Base-by-base conservation (phyloP, 2,329 filamentous ascomycete species). In the Colletotrichum sp. region DNA sequence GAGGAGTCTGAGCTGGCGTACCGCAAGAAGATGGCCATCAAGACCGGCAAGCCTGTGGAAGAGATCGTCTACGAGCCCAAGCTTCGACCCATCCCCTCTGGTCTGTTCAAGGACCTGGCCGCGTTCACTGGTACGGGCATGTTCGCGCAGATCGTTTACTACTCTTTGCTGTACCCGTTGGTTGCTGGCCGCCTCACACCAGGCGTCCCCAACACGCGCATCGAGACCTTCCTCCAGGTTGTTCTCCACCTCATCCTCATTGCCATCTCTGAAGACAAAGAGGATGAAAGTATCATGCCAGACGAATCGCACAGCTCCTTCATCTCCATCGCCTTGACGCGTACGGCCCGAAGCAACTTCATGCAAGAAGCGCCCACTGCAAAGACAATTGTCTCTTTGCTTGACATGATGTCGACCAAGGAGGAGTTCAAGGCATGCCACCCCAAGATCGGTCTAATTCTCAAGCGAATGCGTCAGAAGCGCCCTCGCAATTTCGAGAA, bases 1-100 rank as follows among this genome's bases (percentile, higher is more conserved):
- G 97, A 99, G 82, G 97, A 99, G 83, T 95, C 96, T 0, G 97
- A 99, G 84, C 93, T 92, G 79, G 94, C 96, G 5, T 98, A 97
- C 86, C 95, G 94, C 80, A 93, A 94, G 81, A 94, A 95, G 88
- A 93, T 97, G 88, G 95, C 96, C 13, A 96, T 96, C 86, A 96
- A 95, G 85, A 95, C 94, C 1, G 96, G 96, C 22, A 96, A 96
- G 82, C 89, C 93, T 59, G 87, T 91, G 2, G 92, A 95, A 55
- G 96, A 98, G 70, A 93, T 99, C 75, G 96, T 99, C 4, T 98
- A 95, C 82, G 96, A 99, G 84, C 96, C 98, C 1, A 95, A 93
- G 80, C 89, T 98, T 64, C 92, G 93, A 22, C 90, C 92, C 13
- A 95, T 99, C 70, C 87, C 90, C 2, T 93, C 92, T 1, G 96